Evolutionary conservation across 2,329 filamentous ascomycete genomes (phyloP), one percentile per base, ranked within the genome.

Genomic region (Bipolaris sorokiniana): DNA sequence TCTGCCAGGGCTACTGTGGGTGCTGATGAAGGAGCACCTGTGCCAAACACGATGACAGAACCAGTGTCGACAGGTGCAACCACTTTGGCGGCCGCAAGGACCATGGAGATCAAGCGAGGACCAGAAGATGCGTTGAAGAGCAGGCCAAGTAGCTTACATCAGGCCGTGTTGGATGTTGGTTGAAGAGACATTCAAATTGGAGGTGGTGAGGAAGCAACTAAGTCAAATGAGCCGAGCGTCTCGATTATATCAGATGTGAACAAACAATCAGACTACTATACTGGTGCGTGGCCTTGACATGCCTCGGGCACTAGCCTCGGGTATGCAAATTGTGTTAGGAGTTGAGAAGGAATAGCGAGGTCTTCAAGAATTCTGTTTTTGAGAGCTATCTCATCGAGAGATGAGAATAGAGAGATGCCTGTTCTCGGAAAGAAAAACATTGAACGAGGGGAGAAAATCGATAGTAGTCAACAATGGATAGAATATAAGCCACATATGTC

Each of bases 251-350:
- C 9, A 6, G 22, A 55, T 36, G 18, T 10, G 22, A 20, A n/a
- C 5, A 1, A 13, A 18, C 34, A 31, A 33, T 33, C 26, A 13
- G 31, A 31, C 11, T 23, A 40, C 3, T 55, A 55, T 23, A 45
- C 33, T 16, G 52, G 47, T n/a, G 33, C 47, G 7, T 55, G 40
- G 52, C 47, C 52, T 51, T 26, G 20, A 48, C 9, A 11, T 7
- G 26, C n/a, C 7, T 38, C 9, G 10, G 7, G 9, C 7, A 9
- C 13, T 18, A 11, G 23, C n/a, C 23, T 5, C 15, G 0, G 5
- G n/a, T 26, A 10, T 26, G 15, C 13, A 5, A 20, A 10, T 15
- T 20, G 10, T n/a, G 26, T 38, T 6, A 26, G 5, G 15, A 15
- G 15, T 18, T 16, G 15, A 26, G n/a, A 15, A 46, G 34, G 10